These are phyloP conservation scores for Ustilago shanxiensis DNA, from an alignment of 1,284 basidiomycete genomes.

Conservation along the genomic window DNA sequence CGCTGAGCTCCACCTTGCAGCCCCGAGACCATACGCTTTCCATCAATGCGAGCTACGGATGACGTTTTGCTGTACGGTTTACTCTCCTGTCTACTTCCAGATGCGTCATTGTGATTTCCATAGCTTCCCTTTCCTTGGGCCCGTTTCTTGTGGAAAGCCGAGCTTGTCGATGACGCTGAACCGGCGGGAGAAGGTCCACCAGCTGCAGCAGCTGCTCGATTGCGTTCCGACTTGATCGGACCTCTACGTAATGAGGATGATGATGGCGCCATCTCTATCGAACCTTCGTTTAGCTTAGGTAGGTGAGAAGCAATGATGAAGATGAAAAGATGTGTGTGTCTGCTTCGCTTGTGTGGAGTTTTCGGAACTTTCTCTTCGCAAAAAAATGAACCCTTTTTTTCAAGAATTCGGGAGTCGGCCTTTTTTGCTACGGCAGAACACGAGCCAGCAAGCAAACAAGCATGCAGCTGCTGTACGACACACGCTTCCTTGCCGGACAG, in stretches of 20 bases:
- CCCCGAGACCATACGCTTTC: background rate
- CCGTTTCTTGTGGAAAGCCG: conserved; percentile 42
- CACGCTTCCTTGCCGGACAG: background rate
- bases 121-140: conserved; percentile 21
- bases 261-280: conserved; percentile 26
- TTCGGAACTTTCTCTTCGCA: conserved; percentile 10
- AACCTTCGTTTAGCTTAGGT: background rate
- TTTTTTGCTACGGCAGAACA: too few species aligned
- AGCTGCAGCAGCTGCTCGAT: conserved; percentile 32
- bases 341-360: conserved; percentile 27
- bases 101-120: conserved; percentile 6
- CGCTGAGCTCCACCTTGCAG: background rate
- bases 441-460: background rate
- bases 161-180: conserved; percentile 29
- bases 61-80: background rate
- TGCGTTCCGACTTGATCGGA: conserved; percentile 46
- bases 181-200: background rate
- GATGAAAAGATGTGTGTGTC: background rate
- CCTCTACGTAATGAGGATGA: conserved; percentile 8
- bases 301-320: background rate
- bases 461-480: background rate
- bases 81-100: conserved; percentile 9
- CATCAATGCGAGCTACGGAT: background rate
- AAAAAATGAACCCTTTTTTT: conserved; percentile 3
- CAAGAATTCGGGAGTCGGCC: conserved; percentile 33